These are phyloP conservation scores for Fraxinus velutina DNA, from an alignment of 305 asterid species.

Conservation along the genomic window DNA sequence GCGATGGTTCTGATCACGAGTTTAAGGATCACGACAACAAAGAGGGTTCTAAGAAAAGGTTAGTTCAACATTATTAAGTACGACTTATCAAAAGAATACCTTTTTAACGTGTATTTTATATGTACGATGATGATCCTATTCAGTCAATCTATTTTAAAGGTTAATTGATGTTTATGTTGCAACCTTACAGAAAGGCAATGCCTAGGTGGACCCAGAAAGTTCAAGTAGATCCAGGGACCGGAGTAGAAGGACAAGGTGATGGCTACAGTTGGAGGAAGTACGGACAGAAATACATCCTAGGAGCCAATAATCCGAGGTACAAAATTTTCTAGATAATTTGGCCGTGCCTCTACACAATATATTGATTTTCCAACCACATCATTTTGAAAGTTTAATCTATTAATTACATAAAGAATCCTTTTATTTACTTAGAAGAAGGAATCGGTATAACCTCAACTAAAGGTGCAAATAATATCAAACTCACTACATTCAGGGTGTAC, in stretches of 20 bases:
- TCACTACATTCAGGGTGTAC: too few species aligned
- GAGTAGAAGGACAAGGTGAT: constrained; percentile 52
- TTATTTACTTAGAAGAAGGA: neutral
- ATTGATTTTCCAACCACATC: neutral
- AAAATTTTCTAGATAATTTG: neutral
- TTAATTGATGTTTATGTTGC: neutral
- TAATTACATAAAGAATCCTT: too few species aligned
- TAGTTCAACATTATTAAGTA: neutral
- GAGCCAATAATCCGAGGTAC: constrained; percentile 67
- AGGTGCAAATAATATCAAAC: neutral
- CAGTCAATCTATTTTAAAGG: neutral
- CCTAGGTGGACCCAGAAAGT: constrained; percentile 45
- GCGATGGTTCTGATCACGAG: constrained; percentile 62
- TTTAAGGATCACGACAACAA: constrained; percentile 32
- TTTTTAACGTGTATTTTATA: neutral
- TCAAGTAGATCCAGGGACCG: constrained; percentile 33
- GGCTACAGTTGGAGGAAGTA: constrained; percentile 68
- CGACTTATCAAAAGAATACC: neutral
- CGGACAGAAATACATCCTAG: constrained; percentile 69
- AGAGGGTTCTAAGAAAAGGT: constrained; percentile 52
- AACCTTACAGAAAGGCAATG: constrained; percentile 34
- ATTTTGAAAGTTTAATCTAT: neutral
- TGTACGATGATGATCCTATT: neutral
- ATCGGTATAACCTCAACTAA: neutral
- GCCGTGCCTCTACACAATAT: neutral